These are phyloP conservation scores for Zasmidium cellare DNA, from an alignment of 2,329 filamentous ascomycete genomes.

Conservation along the genomic window DNA sequence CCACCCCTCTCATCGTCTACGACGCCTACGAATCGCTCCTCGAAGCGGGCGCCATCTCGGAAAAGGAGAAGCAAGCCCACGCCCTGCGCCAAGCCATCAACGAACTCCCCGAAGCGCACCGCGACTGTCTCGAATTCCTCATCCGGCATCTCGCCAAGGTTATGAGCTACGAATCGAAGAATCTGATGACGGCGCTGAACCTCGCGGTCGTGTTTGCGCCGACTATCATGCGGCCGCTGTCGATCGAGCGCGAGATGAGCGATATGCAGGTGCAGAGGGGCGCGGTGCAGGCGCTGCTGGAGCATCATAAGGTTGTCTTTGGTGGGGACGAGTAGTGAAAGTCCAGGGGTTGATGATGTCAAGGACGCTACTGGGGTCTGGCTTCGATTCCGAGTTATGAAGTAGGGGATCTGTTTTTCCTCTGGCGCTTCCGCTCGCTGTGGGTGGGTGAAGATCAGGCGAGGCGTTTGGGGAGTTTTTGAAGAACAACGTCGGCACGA, in stretches of 20 bases:
- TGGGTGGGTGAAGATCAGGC: too few species aligned
- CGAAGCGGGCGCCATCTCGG: slow-evolving; percentile 64
- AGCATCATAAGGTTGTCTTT: slow-evolving; percentile 84
- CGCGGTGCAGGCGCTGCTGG: slow-evolving; percentile 88
- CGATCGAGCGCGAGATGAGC: slow-evolving; percentile 89
- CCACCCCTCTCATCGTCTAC: slow-evolving; percentile 84
- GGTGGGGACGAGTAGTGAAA: slow-evolving; percentile 16
- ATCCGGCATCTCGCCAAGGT: slow-evolving; percentile 91
- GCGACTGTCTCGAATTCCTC: slow-evolving; percentile 87
- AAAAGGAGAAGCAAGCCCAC: slow-evolving; percentile 66
- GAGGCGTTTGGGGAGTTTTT: too few species aligned
- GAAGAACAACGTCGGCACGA: too few species aligned
- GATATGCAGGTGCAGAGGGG: slow-evolving; percentile 93
- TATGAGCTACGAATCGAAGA: slow-evolving; percentile 77
- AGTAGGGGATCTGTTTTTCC: too few species aligned
- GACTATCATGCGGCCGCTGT: slow-evolving; percentile 91
- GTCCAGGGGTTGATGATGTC: too few species aligned
- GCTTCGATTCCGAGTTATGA: too few species aligned
- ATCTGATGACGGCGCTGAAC: slow-evolving; percentile 96
- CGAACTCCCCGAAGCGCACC: slow-evolving; percentile 77
- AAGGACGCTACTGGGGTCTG: too few species aligned
- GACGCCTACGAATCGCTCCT: slow-evolving; percentile 88
- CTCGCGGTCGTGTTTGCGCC: slow-evolving; percentile 95
- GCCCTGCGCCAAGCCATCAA: slow-evolving; percentile 73
- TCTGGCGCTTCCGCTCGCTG: too few species aligned